Percentiles rank a stretch among this genome's conserved stretches.
Evolutionary conservation across 129 eudicot genomes (phyloP).

Genomic region (Flaveria trinervia): DNA sequence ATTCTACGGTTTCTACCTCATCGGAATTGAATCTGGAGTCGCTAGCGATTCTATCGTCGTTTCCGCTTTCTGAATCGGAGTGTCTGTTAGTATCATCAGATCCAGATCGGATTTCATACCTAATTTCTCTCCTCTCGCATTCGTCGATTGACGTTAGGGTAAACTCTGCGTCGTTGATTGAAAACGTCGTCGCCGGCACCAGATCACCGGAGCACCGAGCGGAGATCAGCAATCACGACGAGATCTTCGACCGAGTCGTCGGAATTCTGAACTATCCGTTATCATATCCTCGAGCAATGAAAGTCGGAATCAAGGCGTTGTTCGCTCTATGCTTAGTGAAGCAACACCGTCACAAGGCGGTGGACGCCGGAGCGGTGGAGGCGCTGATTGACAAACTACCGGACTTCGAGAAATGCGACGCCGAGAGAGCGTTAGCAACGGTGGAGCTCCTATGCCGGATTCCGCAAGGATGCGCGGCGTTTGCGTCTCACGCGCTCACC

Average conservation of each 20-base stretch:
- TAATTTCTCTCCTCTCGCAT: constrained; percentile 62
- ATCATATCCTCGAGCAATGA: constrained; percentile 70
- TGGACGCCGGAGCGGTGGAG: constrained; percentile 77
- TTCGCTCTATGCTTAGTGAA: constrained; percentile 81
- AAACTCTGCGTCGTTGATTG: constrained; percentile 72
- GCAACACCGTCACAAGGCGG: constrained; percentile 88
- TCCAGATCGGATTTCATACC: constrained; percentile 45
- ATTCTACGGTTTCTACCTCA: constrained; percentile 9
- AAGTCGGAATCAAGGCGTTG: constrained; percentile 74
- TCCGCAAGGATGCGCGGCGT: constrained; percentile 76
- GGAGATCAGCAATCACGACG: constrained; percentile 56
- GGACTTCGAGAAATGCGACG: constrained; percentile 85
- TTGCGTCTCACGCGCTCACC: constrained; percentile 80
- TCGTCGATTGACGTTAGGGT: constrained; percentile 70
- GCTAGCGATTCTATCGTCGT: constrained; percentile 62
- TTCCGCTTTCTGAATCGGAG: constrained; percentile 62
- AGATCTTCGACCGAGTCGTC: constrained; percentile 60
- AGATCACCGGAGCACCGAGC: constrained; percentile 73
- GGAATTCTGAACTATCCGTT: constrained; percentile 56
- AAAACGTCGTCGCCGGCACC: constrained; percentile 67
- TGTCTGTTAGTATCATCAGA: constrained; percentile 55
- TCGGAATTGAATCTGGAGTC: constrained; percentile 62
- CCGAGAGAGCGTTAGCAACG: constrained; percentile 89
- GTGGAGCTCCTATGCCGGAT: constrained; percentile 80
- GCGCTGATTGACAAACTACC: constrained; percentile 62